Conservation (phyloP, 2,329 filamentous ascomycete genomes). For the Aspergillus uvarum region DNA sequence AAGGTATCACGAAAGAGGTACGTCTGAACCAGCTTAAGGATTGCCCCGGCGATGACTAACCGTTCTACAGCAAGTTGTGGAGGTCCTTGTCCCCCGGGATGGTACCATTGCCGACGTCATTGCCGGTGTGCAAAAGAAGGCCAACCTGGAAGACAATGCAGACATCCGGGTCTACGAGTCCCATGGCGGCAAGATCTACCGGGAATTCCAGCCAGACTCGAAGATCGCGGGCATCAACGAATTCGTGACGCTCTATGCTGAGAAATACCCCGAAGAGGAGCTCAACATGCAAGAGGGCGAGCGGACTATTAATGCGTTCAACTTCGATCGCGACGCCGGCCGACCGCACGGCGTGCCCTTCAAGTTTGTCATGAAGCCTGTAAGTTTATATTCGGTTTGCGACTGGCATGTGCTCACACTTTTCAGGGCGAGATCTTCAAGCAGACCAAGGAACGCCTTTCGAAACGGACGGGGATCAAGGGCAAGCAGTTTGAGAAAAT, state of each 20-base stretch:
- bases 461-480: conserved; percentile 89
- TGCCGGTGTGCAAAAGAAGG: conserved; percentile 73
- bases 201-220: conserved; percentile 68
- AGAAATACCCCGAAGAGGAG: conserved; percentile 73
- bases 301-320: conserved; percentile 75
- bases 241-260: conserved; percentile 77
- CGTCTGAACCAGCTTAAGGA: conserved; percentile 22
- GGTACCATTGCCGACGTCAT: conserved; percentile 78
- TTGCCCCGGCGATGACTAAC: conserved; percentile 10
- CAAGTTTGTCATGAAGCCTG: conserved; percentile 79
- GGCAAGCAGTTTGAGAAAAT: conserved; percentile 99
- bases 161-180: conserved; percentile 80
- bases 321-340: conserved; percentile 86
- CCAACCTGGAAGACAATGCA: conserved; percentile 73
- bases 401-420: conserved; percentile 16
- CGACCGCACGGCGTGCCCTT: conserved; percentile 89
- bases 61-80: conserved; percentile 64
- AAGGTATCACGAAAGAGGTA: conserved; percentile 89
- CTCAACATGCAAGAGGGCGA: conserved; percentile 61
- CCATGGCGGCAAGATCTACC: conserved; percentile 79
- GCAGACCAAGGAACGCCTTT: conserved; percentile 91
- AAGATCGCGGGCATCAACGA: conserved; percentile 82
- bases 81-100: conserved; percentile 84
- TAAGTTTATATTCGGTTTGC: conserved; percentile 44
- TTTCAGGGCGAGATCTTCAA: conserved; percentile 76